Evolutionary conservation across 2,329 filamentous ascomycete genomes (phyloP).

Genomic region (Apiospora saccharicola): DNA sequence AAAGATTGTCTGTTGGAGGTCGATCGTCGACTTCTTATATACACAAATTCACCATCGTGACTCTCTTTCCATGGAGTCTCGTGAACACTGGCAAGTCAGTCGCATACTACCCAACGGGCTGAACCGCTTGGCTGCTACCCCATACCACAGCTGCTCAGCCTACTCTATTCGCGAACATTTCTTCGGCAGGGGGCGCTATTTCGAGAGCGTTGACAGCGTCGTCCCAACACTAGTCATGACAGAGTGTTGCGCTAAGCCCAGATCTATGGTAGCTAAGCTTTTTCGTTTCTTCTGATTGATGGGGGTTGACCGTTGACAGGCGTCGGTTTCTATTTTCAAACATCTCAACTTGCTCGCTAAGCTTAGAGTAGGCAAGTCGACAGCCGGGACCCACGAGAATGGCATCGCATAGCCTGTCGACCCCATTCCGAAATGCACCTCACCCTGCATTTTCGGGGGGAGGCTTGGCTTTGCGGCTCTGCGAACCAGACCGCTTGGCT

Average conservation of each 20-base stretch:
- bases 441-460: neutral
- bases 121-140: neutral
- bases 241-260: neutral
- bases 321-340: conserved; percentile 12
- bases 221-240: neutral
- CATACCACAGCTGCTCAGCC: neutral
- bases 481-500: neutral
- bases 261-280: neutral
- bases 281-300: neutral
- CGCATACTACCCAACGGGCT: neutral
- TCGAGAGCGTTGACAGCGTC: neutral
- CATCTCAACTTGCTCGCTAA: neutral
- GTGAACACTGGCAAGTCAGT: neutral
- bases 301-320: neutral
- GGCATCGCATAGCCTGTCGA: neutral
- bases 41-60: neutral
- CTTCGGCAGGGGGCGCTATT: neutral
- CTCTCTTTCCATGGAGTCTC: neutral
- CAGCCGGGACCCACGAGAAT: neutral
- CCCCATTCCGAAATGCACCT: neutral
- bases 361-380: neutral
- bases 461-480: conserved; percentile 6
- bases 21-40: conserved; percentile 7
- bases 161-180: neutral
- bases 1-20: neutral